Base-by-base conservation (phyloP, 176 grass and related monocot genomes). In the Lolium rigidum region DNA sequence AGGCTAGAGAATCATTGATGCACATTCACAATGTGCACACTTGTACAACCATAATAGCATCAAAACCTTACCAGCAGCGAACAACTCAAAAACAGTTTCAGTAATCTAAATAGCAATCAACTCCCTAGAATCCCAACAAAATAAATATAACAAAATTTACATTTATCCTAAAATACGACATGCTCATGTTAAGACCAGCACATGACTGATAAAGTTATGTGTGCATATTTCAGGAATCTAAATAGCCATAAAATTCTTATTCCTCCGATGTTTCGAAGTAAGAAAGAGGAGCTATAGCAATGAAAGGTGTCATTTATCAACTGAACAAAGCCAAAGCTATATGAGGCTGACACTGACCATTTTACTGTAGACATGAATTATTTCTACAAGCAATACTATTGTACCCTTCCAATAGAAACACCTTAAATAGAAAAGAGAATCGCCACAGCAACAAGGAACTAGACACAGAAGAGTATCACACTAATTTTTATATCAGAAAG, bases 261-360 rank as follows among this genome's bases (percentile, higher is more conserved):
- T 76, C 14, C 9, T 62, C 41, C 16, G 17, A 26, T 13, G 4
- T 31, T 56, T 66, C 57, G 10, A 24, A 57, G 4, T 48, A 44
- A 78, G 37, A 69, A 24, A 76, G 74, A 51, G 0, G 35, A 56
- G 16, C 3, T 37, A 79, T 21, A 76, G 14, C n/a, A 26, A 41
- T 69, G 49, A 58, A 76, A 89, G 25, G 6, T 55, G 63, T 72
- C 25, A 57, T n/a, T 82, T 84, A 52, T 26, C 10, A 0, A n/a
- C 63, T 73, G 20, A 43, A 28, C 41, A 64, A 82, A 55, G 8
- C 8, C 16, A 35, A 35, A 35, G 31, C 31, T 50, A n/a, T 12
- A 16, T 21, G 51, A 69, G 26, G n/a, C 60, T 73, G 17, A 25
- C 47, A 47, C 24, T 84, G 4, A 3, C 13, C 17, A 44, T 80